phyloP scores from a whole-genome alignment of 805 yeast genomes.

The Blastobotrys chiropterorum region DNA sequence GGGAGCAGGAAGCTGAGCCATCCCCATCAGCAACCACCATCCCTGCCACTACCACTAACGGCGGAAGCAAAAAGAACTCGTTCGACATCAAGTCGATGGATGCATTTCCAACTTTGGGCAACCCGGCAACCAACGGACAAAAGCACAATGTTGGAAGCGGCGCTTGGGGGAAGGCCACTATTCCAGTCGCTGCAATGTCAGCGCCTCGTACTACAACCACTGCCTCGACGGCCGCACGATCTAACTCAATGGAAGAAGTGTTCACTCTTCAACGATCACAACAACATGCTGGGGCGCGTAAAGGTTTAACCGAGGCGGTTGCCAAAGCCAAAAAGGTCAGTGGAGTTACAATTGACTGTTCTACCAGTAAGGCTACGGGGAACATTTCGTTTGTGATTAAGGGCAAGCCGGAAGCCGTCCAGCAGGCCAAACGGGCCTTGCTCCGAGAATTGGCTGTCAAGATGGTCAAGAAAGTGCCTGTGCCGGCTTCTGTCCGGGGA shows the following conservation, averaged over 20 bases:
- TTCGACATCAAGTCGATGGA: conserved; percentile 26
- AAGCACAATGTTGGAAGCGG: conserved; percentile 7
- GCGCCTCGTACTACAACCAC: conserved; percentile 14
- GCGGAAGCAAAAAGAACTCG: conserved; percentile 3
- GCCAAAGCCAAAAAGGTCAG: conserved; percentile 53
- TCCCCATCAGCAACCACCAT: neutral
- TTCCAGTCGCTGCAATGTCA: conserved; percentile 1
- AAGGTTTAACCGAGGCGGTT: conserved; percentile 64
- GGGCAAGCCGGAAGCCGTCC: conserved; percentile 64
- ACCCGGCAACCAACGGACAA: conserved; percentile 11
- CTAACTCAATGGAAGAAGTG: conserved; percentile 67
- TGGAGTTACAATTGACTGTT: conserved; percentile 71
- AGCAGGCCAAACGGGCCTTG: conserved; percentile 66
- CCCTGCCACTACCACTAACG: neutral
- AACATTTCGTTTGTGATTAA: conserved; percentile 77
- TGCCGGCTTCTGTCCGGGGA: conserved; percentile 75
- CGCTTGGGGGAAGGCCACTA: conserved; percentile 8
- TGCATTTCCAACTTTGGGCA: conserved; percentile 28
- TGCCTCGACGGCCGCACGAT: conserved; percentile 39
- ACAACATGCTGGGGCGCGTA: conserved; percentile 53
- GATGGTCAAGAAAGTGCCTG: conserved; percentile 48
- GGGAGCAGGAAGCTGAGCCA: neutral
- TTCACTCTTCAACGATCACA: conserved; percentile 67
- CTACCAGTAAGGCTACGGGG: conserved; percentile 66
- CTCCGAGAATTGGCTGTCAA: conserved; percentile 75